Evolutionary conservation across 2,329 filamentous ascomycete species (phyloP).

Genomic region (Talaromyces sp.): DNA sequence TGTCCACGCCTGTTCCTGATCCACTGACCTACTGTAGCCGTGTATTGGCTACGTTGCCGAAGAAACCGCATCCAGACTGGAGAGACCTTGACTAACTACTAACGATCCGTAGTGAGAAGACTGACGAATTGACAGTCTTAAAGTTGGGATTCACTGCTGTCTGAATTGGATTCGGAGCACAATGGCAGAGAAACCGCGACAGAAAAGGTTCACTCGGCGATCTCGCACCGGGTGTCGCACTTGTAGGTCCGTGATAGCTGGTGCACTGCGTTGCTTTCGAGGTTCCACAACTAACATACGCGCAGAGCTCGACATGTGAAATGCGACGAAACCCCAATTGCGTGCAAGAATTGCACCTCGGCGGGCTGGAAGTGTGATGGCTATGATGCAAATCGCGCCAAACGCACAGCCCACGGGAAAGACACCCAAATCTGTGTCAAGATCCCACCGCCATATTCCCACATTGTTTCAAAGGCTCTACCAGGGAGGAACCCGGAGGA

Average conservation of each 20-base stretch:
- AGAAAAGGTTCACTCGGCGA: slow-evolving; percentile 4
- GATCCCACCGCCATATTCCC: background rate
- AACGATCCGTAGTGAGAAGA: background rate
- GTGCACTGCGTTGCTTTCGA: too few relatives aligned
- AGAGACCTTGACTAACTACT: background rate
- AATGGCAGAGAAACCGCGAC: background rate
- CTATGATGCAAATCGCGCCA: slow-evolving; percentile 12
- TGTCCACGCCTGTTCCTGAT: background rate
- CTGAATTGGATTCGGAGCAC: background rate
- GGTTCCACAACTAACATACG: background rate
- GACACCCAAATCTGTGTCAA: background rate
- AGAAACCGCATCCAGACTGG: background rate
- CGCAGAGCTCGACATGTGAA: slow-evolving; percentile 13
- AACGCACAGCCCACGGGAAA: background rate
- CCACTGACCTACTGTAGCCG: background rate
- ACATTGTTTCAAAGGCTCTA: background rate
- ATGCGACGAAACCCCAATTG: slow-evolving; percentile 14
- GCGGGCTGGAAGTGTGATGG: slow-evolving; percentile 16
- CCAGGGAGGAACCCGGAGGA: slow-evolving; percentile 13
- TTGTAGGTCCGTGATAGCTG: slow-evolving; percentile 4
- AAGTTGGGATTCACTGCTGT: background rate
- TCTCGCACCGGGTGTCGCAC: slow-evolving; percentile 9
- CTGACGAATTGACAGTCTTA: background rate
- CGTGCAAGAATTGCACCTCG: slow-evolving; percentile 10
- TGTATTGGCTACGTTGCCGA: background rate